Base-by-base conservation (phyloP, 2,329 filamentous ascomycete genomes). In the Botrytis cinerea region DNA sequence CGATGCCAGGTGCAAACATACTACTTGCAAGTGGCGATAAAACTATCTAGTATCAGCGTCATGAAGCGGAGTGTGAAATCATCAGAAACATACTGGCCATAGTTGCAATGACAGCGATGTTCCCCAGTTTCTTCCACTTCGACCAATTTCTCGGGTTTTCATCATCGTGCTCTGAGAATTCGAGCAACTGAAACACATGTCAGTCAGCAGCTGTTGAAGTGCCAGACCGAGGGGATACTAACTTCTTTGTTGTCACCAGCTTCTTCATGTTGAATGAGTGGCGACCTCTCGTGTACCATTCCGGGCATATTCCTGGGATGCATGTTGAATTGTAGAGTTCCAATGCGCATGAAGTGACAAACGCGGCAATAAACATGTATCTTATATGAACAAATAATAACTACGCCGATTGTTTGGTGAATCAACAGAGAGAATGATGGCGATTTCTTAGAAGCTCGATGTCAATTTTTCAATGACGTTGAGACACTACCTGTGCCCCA, bases 1-100 rank as follows among this genome's bases (percentile, higher is more conserved):
- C 83, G 0, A 87, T 83, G 7, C 84, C 86, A 2, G 86, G 86
- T 0, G 86, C 85, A 72, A 88, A 86, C 78, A 86, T 86, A 9
- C 75, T 77, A 48, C 74, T 75, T 32, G 84, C 85, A 7, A 85
- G 78, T 9, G 78, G 78, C 20, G 70, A 72, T 16, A 72, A n/a
- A 9, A 72, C 70, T 72, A 32, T 22, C 20, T 40, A 22, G 28
- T 35, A 54, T 63, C 32, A 57, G 51, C 7, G 9, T 9, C 28
- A 32, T 38, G 38, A 28, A n/a, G 4, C 14, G 46, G 9, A 22
- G 20, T 32, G 12, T 32, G 43, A 6, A n/a, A n/a, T n/a, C 4
- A 14, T 32, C 59, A 73, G n/a, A 69, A 54, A 75, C 73, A 54
- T 75, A 76, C 78, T 75, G 45, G 77, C 74, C 78, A 80, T 78